phyloP scores from a whole-genome alignment of 129 eudicot species.

The Flaveria trinervia region DNA sequence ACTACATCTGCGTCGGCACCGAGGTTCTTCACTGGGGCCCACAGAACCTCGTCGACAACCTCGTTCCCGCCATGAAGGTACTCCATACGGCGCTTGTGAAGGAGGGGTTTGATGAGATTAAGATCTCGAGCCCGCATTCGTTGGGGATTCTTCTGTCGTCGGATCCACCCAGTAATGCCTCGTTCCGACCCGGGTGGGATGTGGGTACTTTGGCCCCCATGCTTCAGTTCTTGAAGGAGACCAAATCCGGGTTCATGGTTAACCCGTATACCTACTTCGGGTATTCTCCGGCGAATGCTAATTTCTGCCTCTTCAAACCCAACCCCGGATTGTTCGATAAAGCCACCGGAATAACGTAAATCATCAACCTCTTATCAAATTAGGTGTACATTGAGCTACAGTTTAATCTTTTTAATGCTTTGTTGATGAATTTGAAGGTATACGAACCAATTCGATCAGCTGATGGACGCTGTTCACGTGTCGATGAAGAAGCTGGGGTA shows the following conservation, averaged over 20 bases:
- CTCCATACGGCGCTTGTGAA: conserved; percentile 55
- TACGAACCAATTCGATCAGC: conserved; percentile 69
- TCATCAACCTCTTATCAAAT: neutral
- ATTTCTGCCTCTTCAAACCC: conserved; percentile 47
- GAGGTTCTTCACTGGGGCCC: conserved; percentile 98
- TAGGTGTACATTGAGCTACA: neutral
- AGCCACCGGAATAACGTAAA: conserved; percentile 43
- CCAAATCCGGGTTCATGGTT: conserved; percentile 81
- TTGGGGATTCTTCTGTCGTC: conserved; percentile 59
- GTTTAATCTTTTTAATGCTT: neutral
- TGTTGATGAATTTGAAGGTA: conserved; percentile 31
- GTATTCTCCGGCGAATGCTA: conserved; percentile 46
- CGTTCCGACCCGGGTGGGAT: conserved; percentile 93
- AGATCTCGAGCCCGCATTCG: conserved; percentile 78
- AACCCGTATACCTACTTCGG: conserved; percentile 94
- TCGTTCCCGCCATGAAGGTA: conserved; percentile 76
- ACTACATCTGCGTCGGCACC: conserved; percentile 69
- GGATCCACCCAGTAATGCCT: conserved; percentile 73
- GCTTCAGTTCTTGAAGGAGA: conserved; percentile 61
- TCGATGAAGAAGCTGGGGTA: conserved; percentile 76
- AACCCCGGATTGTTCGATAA: conserved; percentile 59
- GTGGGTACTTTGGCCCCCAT: conserved; percentile 69
- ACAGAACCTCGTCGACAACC: conserved; percentile 63
- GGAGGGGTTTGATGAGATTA: conserved; percentile 50
- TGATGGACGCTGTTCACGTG: conserved; percentile 65